Evolutionary conservation across 768 basidiomycete species (phyloP), one percentile per base, ranked within the genome.

Genomic region (Mycena belliarum): DNA sequence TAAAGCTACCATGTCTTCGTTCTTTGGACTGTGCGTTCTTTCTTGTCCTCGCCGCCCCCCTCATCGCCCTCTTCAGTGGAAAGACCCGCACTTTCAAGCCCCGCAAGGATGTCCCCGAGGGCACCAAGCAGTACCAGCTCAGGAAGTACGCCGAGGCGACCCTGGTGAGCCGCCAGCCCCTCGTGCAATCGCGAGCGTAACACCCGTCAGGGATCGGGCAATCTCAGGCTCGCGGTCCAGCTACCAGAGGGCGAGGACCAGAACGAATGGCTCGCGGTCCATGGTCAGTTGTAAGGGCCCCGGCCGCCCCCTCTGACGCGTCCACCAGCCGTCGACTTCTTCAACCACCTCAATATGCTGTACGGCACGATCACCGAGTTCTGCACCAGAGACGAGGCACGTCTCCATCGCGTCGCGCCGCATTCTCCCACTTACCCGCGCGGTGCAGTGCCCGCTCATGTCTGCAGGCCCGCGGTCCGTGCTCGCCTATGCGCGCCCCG

Each of bases 181-280:
- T 24, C 55, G 33, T 32, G 21, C 29, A 23, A 49, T 35, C 16
- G n/a, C n/a, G n/a, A 28, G 28, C 44, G 35, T 44, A 44, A 53
- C 44, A 14, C 45, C 45, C 33, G 11, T 15, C 63, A 96, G 95
- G 95, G 96, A 44, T 98, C 95, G 10, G 97, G 97, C 8, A 98
- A 98, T 75, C 76, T 99, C 60, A 80, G 95, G 56, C 78, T 91
- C 44, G 95, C 97, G 0, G 97, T 99, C 21, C 86, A 89, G 61
- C 80, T 98, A 20, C 97, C 97, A 0, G 97, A 98, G 64, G 97
- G 97, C 37, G 97, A 99, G 73, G 97, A 99, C 71, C 73, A 86
- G 66, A 96, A 95, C 64, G 97, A 99, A 73, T 99, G 97, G 97
- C 86, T 99, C n/a, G 97, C 97, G 14, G 96, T 99, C 9, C 96